A percentile compares a stretch with the other conserved stretches of the same genome.
phyloP scores from a whole-genome alignment of 2,329 filamentous ascomycete species.

The Colletotrichum magnum region DNA sequence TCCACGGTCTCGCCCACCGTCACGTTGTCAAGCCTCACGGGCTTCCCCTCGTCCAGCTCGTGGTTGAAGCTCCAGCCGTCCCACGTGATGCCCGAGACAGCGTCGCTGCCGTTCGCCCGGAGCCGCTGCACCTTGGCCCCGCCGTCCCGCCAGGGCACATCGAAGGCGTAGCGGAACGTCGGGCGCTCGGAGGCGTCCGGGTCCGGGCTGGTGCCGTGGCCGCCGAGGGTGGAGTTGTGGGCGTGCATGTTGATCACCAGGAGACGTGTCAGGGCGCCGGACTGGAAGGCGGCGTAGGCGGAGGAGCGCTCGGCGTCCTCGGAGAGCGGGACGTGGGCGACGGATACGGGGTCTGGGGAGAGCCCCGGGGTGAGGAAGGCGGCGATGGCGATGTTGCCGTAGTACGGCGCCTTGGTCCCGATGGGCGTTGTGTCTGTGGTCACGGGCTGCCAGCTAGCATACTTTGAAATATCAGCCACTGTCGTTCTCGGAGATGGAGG shows the following conservation, averaged over 20 bases:
- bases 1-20: constrained; percentile 63
- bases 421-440: constrained; percentile 61
- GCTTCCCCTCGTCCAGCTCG: constrained; percentile 67
- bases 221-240: constrained; percentile 71
- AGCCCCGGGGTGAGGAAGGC: constrained; percentile 66
- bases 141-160: constrained; percentile 47
- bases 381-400: constrained; percentile 72
- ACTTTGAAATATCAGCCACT: too few relatives aligned
- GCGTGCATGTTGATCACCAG: constrained; percentile 70
- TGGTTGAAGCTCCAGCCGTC: constrained; percentile 74
- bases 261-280: constrained; percentile 59
- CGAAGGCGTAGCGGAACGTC: constrained; percentile 57
- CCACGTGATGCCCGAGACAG: constrained; percentile 72
- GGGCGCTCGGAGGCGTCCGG: constrained; percentile 48
- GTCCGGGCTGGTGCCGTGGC: constrained; percentile 48
- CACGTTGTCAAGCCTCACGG: constrained; percentile 68
- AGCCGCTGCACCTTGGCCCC: constrained; percentile 62
- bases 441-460: constrained; percentile 75
- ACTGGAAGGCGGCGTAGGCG: constrained; percentile 70
- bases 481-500: too few relatives aligned
- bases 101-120: constrained; percentile 74
- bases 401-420: constrained; percentile 75
- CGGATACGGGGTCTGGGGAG: constrained; percentile 51
- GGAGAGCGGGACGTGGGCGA: constrained; percentile 63
- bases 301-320: constrained; percentile 54